These are phyloP conservation scores for Clitopilus passeckerianus DNA, from an alignment of 768 basidiomycete species.

Conservation along the genomic window DNA sequence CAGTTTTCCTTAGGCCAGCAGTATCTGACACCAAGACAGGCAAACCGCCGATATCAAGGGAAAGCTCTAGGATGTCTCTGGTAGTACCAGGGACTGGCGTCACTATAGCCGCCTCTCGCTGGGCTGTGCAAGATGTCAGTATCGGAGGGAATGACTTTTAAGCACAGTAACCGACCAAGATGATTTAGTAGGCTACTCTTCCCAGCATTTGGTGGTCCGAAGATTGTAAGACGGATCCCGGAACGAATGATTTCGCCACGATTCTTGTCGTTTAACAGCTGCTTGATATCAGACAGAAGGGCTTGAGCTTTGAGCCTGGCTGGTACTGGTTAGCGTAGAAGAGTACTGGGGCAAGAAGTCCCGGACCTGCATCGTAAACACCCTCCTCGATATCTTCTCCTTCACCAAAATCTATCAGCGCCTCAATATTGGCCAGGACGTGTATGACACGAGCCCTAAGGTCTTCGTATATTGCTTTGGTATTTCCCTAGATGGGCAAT, in stretches of 20 bases:
- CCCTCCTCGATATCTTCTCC: conserved; percentile 87
- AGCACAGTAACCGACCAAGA: conserved; percentile 43
- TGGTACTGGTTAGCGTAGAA: conserved; percentile 1
- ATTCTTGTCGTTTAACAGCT: conserved; percentile 63
- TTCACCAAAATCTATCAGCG: conserved; percentile 91
- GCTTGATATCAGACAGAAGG: conserved; percentile 47
- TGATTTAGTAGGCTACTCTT: conserved; percentile 88
- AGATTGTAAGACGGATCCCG: conserved; percentile 81
- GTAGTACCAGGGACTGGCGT: conserved; percentile 88
- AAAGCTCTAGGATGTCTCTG: conserved; percentile 79
- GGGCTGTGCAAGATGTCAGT: conserved; percentile 39
- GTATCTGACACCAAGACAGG: conserved; percentile 83
- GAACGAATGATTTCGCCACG: conserved; percentile 81
- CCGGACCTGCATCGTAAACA: conserved; percentile 64
- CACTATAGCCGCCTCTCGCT: conserved; percentile 86
- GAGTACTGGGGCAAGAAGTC: background rate
- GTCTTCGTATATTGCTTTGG: conserved; percentile 53
- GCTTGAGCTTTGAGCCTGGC: conserved; percentile 34
- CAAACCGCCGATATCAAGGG: conserved; percentile 84
- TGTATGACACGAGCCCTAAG: conserved; percentile 64
- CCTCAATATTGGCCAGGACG: conserved; percentile 78
- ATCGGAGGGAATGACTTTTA: no score
- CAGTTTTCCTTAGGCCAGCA: conserved; percentile 70
- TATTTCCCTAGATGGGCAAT: conserved; percentile 49
- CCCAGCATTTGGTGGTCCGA: conserved; percentile 92